These are phyloP conservation scores for Candida tunisiensis DNA, from an alignment of 1,139 yeast species.

Conservation along the genomic window DNA sequence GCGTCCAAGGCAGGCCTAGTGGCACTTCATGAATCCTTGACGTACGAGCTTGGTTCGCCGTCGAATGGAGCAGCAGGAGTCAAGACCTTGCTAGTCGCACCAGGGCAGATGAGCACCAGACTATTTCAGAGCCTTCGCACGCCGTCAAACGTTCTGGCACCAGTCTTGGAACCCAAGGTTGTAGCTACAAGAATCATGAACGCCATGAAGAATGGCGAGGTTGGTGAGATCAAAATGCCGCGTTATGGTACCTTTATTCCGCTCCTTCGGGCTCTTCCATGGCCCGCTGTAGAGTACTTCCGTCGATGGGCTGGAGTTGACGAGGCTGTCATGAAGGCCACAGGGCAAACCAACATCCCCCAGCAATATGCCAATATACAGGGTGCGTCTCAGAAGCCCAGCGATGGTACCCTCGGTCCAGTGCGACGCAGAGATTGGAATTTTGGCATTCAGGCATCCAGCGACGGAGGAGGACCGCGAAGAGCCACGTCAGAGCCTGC, in stretches of 20 bases:
- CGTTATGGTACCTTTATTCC: constrained; percentile 63
- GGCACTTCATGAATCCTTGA: constrained; percentile 68
- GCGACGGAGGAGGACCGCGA: too few relatives aligned
- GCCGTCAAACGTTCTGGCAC: constrained; percentile 64
- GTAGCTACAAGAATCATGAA: constrained; percentile 45
- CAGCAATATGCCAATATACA: too few relatives aligned
- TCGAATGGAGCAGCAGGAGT: constrained; percentile 28
- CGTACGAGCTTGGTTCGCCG: constrained; percentile 39
- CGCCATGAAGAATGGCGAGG: constrained; percentile 40
- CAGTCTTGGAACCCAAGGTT: constrained; percentile 49
- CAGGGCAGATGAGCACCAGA: constrained; percentile 66
- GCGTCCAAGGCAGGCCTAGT: constrained; percentile 80
- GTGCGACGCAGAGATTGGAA: too few relatives aligned
- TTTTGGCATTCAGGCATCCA: too few relatives aligned
- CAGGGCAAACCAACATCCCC: too few relatives aligned
- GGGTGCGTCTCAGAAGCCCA: too few relatives aligned
- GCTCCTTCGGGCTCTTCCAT: constrained; percentile 50
- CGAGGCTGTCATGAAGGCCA: constrained; percentile 12
- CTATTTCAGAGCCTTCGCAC: constrained; percentile 60
- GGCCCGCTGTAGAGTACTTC: constrained; percentile 44
- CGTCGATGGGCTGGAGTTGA: constrained; percentile 51
- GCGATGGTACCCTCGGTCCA: too few relatives aligned
- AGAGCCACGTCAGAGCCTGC: too few relatives aligned
- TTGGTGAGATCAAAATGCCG: constrained; percentile 61
- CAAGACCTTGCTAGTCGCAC: constrained; percentile 61